Evolutionary conservation across 345 rosid genomes (phyloP), one percentile per base, ranked within the genome.

Genomic region (Alliaria petiolata): DNA sequence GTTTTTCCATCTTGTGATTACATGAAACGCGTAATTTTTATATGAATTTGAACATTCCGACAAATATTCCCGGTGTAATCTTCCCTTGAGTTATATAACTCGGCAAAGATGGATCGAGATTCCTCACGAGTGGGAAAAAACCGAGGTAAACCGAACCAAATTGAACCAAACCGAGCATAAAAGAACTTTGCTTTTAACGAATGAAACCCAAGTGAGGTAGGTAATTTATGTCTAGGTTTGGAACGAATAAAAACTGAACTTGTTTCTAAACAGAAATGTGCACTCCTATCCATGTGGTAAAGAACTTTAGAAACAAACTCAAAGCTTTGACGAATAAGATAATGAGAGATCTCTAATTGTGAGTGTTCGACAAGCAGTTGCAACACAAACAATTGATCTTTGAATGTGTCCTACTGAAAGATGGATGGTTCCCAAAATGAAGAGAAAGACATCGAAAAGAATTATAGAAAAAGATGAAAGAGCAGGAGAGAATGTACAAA

Each of bases 401-500:
- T 20, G 34, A 65, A 57, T 66, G 33, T 47, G n/a, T 28, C 13
- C 43, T 57, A 57, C 30, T 47, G 71, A 28, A 56, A n/a, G 42
- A 73, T 56, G 4, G 67, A 50, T 58, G 47, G 40, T 59, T 59
- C 65, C 59, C 67, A 40, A 58, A 49, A 66, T 19, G 16, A 46
- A 51, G 28, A 26, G 6, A 8, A 22, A 40, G 25, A 22, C 72
- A 58, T 12, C 17, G 45, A n/a, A n/a, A n/a, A n/a, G 45, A 65
- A 65, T 56, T 9, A 17, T 28, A 53, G 46, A 56, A 49, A 47
- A 39, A n/a, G n/a, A 35, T 26, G 35, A 65, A 44, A 16, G 59
- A 50, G 31, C 13, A 20, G 4, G 17, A 40, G 35, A 67, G 73
- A 74, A 52, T 75, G 42, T 75, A 75, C 79, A 75, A 67, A 66